A percentile compares a stretch with the other conserved stretches of the same genome.
Conservation (phyloP, 495 filamentous ascomycete genomes). For the Parmelia sp. region DNA sequence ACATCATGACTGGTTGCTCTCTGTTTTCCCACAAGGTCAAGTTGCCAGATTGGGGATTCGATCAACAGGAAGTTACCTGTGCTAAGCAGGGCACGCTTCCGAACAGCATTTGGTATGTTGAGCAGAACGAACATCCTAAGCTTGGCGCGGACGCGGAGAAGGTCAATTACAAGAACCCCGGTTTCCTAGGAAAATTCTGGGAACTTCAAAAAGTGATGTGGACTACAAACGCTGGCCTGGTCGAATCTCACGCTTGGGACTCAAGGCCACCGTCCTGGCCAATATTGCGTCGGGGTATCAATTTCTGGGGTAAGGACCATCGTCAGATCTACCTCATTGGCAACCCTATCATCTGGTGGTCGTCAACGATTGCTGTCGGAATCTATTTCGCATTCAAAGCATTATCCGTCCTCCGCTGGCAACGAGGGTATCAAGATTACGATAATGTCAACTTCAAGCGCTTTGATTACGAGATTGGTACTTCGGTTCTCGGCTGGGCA, state of each 20-base stretch:
- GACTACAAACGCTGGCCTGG: constrained; percentile 92
- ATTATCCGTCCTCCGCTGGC: constrained; percentile 85
- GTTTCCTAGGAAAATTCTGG: constrained; percentile 98
- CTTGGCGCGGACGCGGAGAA: constrained; percentile 71
- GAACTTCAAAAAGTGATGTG: constrained; percentile 99
- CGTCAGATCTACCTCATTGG: constrained; percentile 95
- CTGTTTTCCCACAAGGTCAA: constrained; percentile 99
- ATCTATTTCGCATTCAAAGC: constrained; percentile 80
- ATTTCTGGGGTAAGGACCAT: constrained; percentile 95
- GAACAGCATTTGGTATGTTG: constrained; percentile 95
- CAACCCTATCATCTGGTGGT: constrained; percentile 95
- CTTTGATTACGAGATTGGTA: constrained; percentile 95
- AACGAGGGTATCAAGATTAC: constrained; percentile 86
- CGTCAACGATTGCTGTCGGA: constrained; percentile 70
- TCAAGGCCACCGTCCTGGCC: constrained; percentile 93
- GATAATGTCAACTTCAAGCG: constrained; percentile 73
- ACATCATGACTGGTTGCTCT: constrained; percentile 94
- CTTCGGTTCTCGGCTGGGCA: constrained; percentile 83
- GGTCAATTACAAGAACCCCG: constrained; percentile 91
- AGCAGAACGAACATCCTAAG: constrained; percentile 75
- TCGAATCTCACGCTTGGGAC: constrained; percentile 97
- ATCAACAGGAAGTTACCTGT: constrained; percentile 97
- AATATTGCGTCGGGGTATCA: constrained; percentile 87
- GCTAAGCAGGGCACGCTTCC: constrained; percentile 87
- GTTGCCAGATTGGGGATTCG: constrained; percentile 91